Conservation (phyloP, 345 rosid genomes). For the Salix koriyanagi region DNA sequence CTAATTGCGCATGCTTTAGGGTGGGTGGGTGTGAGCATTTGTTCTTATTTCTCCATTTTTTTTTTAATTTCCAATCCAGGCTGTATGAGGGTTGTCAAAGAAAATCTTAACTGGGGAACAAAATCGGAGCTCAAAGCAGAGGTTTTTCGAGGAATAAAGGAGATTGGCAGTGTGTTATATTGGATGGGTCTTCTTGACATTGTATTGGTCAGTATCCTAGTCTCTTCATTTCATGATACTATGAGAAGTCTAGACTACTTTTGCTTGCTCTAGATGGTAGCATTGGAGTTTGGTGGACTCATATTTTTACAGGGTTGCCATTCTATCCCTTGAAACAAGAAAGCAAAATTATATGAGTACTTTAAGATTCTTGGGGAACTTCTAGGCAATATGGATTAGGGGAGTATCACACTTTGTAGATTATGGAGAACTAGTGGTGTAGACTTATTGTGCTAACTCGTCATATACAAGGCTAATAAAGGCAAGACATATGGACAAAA, state of each 20-base stretch:
- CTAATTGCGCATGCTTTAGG: not conserved
- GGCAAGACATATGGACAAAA: not conserved
- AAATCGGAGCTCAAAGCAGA: conserved; percentile 88
- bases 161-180: conserved; percentile 91
- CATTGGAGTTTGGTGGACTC: not conserved
- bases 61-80: conserved; percentile 41
- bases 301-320: not conserved
- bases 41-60: not conserved
- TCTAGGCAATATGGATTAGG: not conserved
- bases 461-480: not conserved
- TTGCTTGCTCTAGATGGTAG: not conserved
- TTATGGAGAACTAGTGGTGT: not conserved
- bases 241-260: not conserved
- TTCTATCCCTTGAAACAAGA: not conserved
- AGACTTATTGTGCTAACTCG: not conserved
- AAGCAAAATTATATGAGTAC: not conserved
- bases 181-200: conserved; percentile 94
- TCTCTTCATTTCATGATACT: conserved; percentile 15
- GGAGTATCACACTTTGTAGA: not conserved
- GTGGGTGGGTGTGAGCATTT: not conserved
- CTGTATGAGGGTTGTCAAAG: conserved; percentile 91
- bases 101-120: conserved; percentile 82
- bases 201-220: conserved; percentile 66
- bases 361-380: not conserved
- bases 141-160: conserved; percentile 84